Evolutionary conservation across 306 rosid species (phyloP).

Genomic region (Quercus gilva): DNA sequence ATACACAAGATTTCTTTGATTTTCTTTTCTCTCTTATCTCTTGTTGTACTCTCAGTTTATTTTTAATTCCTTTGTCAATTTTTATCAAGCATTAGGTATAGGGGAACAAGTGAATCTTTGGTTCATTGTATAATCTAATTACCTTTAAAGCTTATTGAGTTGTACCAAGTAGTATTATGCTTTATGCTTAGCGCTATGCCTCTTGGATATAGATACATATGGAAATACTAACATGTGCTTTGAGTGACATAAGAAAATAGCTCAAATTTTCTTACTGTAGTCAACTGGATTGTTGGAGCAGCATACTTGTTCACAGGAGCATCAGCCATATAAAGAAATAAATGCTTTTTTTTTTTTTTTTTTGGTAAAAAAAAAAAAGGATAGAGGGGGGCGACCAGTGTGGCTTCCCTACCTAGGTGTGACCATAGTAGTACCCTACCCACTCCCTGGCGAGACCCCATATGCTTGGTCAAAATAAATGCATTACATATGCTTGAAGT

Average conservation of each 20-base stretch:
- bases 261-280: neutral
- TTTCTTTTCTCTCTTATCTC: no score
- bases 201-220: neutral
- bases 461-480: neutral
- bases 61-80: no score
- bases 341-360: neutral
- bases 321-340: conserved; percentile 10
- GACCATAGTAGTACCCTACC: no score
- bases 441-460: no score
- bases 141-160: neutral
- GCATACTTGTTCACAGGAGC: conserved; percentile 6
- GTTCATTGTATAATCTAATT: neutral
- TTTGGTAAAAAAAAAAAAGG: no score
- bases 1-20: no score
- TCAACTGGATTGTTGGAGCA: neutral
- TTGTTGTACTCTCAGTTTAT: no score
- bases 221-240: neutral
- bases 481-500: neutral
- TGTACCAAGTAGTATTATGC: neutral
- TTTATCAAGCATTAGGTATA: neutral
- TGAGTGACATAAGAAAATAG: neutral
- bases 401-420: no score
- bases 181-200: neutral
- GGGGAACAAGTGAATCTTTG: neutral
- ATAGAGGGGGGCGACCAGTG: no score